These are phyloP conservation scores for Peronosclerospora sorghi DNA, from an alignment of 352 stramenopile genomes.

Conservation along the genomic window DNA sequence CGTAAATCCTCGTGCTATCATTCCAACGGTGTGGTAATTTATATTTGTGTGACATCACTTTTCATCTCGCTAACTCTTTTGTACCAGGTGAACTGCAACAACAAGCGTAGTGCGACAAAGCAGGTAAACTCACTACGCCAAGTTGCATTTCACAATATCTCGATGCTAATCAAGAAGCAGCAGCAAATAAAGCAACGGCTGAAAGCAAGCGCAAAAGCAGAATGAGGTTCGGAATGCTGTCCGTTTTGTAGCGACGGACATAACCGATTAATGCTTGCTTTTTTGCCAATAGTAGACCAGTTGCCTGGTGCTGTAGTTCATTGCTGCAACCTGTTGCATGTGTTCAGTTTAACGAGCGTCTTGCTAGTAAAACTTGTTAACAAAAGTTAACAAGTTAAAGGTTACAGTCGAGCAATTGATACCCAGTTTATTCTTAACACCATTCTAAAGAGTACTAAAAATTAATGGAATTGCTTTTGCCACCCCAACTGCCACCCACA, in stretches of 20 bases:
- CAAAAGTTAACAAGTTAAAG: too few relatives aligned
- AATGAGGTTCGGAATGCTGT: background rate
- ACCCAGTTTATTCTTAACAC: too few relatives aligned
- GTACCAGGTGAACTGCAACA: slow-evolving; percentile 63
- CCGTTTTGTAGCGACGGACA: slow-evolving; percentile 1
- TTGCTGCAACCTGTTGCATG: too few relatives aligned
- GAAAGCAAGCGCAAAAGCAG: slow-evolving; percentile 12
- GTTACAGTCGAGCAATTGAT: too few relatives aligned
- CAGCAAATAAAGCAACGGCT: slow-evolving; percentile 18
- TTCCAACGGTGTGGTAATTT: slow-evolving; percentile 75
- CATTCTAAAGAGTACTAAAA: too few relatives aligned
- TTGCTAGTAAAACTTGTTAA: too few relatives aligned
- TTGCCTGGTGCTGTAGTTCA: too few relatives aligned
- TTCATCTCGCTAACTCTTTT: background rate
- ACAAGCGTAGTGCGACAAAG: slow-evolving; percentile 47
- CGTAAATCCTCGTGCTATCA: slow-evolving; percentile 80
- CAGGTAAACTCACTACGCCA: slow-evolving; percentile 60
- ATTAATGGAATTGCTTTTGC: too few relatives aligned
- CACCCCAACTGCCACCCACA: too few relatives aligned
- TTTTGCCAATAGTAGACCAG: too few relatives aligned
- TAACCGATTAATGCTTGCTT: too few relatives aligned
- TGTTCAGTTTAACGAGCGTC: too few relatives aligned
- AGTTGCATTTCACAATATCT: slow-evolving; percentile 51
- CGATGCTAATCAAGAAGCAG: slow-evolving; percentile 35
- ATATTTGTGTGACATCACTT: background rate